A percentile compares a stretch with the other conserved stretches of the same genome.
Conservation (phyloP, 306 rosid species). For the Canavalia ensiformis region DNA sequence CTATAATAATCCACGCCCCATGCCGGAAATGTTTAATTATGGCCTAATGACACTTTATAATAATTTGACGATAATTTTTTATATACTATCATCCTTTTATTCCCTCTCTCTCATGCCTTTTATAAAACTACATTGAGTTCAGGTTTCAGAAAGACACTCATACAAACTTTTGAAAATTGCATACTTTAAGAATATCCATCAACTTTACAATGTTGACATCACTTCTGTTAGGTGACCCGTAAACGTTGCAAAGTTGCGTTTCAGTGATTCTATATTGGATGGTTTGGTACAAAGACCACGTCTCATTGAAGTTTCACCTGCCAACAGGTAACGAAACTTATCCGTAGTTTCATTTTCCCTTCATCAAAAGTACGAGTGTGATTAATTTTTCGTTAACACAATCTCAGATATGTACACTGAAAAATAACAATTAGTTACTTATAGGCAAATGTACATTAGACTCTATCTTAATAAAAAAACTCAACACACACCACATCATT, state of each 20-base stretch:
- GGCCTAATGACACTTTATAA: slow-evolving; percentile 56
- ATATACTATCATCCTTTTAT: slow-evolving; percentile 9
- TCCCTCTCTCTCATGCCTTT: slow-evolving; percentile 27
- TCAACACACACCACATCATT: not conserved
- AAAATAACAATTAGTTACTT: too few species aligned
- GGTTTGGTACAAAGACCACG: slow-evolving; percentile 49
- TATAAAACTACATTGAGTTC: slow-evolving; percentile 31
- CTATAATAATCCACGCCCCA: slow-evolving; percentile 57
- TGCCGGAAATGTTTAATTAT: slow-evolving; percentile 52
- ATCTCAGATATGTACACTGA: too few species aligned
- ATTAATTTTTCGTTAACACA: too few species aligned
- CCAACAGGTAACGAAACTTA: slow-evolving; percentile 48
- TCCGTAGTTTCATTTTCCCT: slow-evolving; percentile 26
- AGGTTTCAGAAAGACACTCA: slow-evolving; percentile 40
- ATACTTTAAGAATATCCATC: slow-evolving; percentile 43
- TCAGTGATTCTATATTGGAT: slow-evolving; percentile 40
- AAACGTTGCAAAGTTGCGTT: slow-evolving; percentile 44
- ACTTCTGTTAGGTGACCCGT: slow-evolving; percentile 50
- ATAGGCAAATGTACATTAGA: too few species aligned
- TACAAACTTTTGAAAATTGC: slow-evolving; percentile 42
- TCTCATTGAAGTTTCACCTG: slow-evolving; percentile 54
- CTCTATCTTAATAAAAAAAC: not conserved
- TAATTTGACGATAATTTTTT: slow-evolving; percentile 54
- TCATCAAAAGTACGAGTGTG: not conserved
- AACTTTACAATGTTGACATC: slow-evolving; percentile 49